Percentiles rank a stretch among this genome's conserved stretches.
These are phyloP conservation scores for Phytophthora constricta DNA, from an alignment of 352 stramenopile genomes.

Conservation along the genomic window DNA sequence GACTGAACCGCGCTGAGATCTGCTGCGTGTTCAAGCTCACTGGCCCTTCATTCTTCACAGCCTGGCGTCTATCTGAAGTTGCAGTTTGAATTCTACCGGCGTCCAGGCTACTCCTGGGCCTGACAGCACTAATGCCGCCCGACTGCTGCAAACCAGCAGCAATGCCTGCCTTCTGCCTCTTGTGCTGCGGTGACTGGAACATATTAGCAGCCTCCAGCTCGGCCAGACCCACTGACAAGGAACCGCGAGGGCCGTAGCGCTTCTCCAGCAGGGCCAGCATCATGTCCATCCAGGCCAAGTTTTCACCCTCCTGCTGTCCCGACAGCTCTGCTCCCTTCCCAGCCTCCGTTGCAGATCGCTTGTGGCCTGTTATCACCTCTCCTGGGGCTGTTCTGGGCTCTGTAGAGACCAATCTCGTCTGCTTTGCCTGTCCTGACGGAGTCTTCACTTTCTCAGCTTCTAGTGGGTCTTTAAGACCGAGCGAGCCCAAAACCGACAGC, in stretches of 20 bases:
- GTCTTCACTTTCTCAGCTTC: conserved; percentile 16
- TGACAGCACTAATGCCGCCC: background rate
- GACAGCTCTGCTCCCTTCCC: background rate
- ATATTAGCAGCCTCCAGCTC: conserved; percentile 52
- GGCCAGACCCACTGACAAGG: conserved; percentile 46
- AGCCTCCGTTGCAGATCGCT: conserved; percentile 10
- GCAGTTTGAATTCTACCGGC: conserved; percentile 10
- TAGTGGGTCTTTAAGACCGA: conserved; percentile 2
- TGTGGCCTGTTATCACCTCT: conserved; percentile 6
- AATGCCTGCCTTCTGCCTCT: conserved; percentile 31
- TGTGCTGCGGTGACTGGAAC: conserved; percentile 35
- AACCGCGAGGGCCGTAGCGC: conserved; percentile 48
- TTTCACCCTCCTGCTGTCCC: conserved; percentile 50
- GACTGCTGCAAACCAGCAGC: background rate
- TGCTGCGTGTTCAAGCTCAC: conserved; percentile 17
- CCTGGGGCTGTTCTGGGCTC: conserved; percentile 1
- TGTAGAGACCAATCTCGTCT: background rate
- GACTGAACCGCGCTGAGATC: conserved; percentile 19
- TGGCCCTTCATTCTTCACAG: background rate
- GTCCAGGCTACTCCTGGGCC: conserved; percentile 26
- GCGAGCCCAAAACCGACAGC: background rate
- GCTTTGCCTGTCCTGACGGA: background rate
- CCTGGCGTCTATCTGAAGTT: background rate
- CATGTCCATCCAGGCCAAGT: conserved; percentile 88
- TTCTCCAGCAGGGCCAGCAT: conserved; percentile 73